Conservation (phyloP, 768 basidiomycete genomes). For the Hericium coralloides region DNA sequence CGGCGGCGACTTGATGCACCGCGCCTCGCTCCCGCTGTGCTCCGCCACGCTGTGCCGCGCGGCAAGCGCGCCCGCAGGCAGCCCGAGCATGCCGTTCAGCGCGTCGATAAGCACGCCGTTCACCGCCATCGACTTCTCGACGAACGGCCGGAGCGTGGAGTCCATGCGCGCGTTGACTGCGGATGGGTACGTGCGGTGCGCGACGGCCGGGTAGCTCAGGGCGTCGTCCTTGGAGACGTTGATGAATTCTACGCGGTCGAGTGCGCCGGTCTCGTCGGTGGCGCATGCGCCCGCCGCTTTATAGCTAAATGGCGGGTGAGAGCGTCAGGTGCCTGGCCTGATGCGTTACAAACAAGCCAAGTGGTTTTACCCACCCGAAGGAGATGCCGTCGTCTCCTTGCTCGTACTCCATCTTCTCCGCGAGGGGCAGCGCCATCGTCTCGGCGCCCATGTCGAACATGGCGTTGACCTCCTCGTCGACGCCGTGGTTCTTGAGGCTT, state of each 20-base stretch:
- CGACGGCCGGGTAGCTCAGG: constrained; percentile 16
- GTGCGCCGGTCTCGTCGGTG: constrained; percentile 21
- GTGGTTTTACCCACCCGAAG: constrained; percentile 22
- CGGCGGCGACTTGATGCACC: constrained; percentile 17
- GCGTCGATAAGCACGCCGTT: constrained; percentile 15
- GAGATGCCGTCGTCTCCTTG: constrained; percentile 31
- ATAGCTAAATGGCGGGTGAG: constrained; percentile 10
- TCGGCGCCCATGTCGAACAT: constrained; percentile 32
- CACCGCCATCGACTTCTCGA: constrained; percentile 16
- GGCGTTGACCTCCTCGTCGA: constrained; percentile 23
- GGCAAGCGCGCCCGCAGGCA: constrained; percentile 17
- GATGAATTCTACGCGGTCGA: constrained; percentile 24
- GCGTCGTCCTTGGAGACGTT: constrained; percentile 28
- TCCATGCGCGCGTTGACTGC: constrained; percentile 16
- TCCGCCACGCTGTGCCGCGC: constrained; percentile 20
- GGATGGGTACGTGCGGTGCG: constrained; percentile 21
- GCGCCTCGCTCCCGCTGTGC: constrained; percentile 17
- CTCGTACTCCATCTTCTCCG: constrained; percentile 33
- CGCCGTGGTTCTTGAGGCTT: constrained; percentile 36
- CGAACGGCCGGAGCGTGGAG: constrained; percentile 13
- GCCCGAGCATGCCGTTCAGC: constrained; percentile 16
- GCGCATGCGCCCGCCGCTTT: constrained; percentile 22
- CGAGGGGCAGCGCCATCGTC: constrained; percentile 29
- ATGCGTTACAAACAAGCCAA: no score
- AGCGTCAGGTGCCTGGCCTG: not conserved